Percentiles rank a stretch among this genome's conserved stretches.
Evolutionary conservation across 73 alveolate species (phyloP).

Genomic region (Paramecium sonneborni): DNA sequence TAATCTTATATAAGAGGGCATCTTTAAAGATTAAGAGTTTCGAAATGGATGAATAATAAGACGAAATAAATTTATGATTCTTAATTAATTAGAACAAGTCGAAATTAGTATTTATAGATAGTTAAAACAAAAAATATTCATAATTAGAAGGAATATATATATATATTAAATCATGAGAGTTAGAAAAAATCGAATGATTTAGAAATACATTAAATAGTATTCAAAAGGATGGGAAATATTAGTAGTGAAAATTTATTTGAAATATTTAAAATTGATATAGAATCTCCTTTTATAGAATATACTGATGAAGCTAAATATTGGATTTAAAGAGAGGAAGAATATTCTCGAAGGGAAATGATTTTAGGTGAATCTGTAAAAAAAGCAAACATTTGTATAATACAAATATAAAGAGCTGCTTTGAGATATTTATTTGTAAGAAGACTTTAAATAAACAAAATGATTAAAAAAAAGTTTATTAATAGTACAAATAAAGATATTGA

Average conservation of each 20-base stretch:
- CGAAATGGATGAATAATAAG: background rate
- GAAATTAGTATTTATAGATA: background rate
- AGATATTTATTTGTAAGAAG: background rate
- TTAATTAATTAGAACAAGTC: background rate
- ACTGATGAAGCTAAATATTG: constrained; percentile 18
- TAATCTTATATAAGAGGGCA: background rate
- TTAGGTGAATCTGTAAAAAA: no score
- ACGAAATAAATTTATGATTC: background rate
- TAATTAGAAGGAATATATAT: background rate
- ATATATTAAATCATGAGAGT: background rate
- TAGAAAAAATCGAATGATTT: background rate
- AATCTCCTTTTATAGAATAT: background rate
- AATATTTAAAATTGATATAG: background rate
- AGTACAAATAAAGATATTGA: background rate
- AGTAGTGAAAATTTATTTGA: background rate
- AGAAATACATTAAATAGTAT: background rate
- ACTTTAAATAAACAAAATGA: background rate
- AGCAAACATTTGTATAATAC: background rate
- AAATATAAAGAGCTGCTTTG: background rate
- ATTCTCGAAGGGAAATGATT: background rate
- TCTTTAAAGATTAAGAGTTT: background rate
- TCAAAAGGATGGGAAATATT: background rate
- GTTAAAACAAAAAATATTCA: background rate
- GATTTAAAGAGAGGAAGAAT: background rate
- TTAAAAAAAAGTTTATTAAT: background rate